Base-by-base conservation (phyloP, 345 rosid species). In the Abelmoschus esculentus region DNA sequence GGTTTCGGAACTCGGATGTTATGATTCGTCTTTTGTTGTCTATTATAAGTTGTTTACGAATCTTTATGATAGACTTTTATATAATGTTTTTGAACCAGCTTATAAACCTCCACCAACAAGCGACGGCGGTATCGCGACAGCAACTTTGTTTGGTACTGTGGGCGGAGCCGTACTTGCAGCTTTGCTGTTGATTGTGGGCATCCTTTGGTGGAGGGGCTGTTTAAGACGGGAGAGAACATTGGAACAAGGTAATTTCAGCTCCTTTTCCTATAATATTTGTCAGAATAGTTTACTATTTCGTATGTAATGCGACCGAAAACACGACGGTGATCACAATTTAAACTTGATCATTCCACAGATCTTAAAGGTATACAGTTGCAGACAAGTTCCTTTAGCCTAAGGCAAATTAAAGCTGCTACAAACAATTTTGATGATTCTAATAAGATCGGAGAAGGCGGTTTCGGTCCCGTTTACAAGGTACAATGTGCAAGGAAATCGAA, bases 391-490 rank as follows among this genome's bases (percentile, higher is more conserved):
- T 78, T 73, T 72, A 22, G 67, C 67, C 57, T 70, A 36, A 81
- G 47, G 49, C 84, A 78, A 64, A 78, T 78, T 40, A 75, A 78
- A 75, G 78, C 64, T 40, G 84, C 82, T 0, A 78, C 84, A 0
- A 57, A 71, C 26, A 28, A 81, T 46, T 81, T 81, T 69, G 28
- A 73, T 54, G 77, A 63, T 19, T 56, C 18, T 36, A 75, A 81
- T 70, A 81, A 78, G 66, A 73, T 81, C 71, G 80, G 84, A 63
- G 82, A 78, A 78, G 84, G 84, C 12, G 84, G 81, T 17, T 81
- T 81, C 0, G 81, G 81, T 63, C 76, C 81, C 56, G 81, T 81
- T 0, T 81, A 78, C 60, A 81, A 76, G 82, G 84, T 81, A 67
- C 49, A 5, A 9, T 53, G 13, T 13, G 11, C 54, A 28, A 28